Evolutionary conservation across 2,329 filamentous ascomycete genomes (phyloP), one percentile per base, ranked within the genome.

Genomic region (Sporothrix dimorphospora): DNA sequence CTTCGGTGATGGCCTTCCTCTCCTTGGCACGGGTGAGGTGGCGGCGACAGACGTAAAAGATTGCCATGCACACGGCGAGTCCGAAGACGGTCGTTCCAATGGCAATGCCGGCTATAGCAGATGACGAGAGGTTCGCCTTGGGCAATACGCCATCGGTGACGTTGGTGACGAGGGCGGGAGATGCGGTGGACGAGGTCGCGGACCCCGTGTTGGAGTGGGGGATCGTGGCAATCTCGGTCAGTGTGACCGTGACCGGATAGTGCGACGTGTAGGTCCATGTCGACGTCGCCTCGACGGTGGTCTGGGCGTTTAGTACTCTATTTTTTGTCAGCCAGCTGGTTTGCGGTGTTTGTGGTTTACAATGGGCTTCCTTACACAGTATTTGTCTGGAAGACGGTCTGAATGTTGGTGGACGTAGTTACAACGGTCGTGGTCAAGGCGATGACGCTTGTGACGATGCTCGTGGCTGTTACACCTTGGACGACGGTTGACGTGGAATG

Each of bases 81-180:
- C 68, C 73, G 11, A 47, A 69, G 24, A 59, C 53, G 34, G 75
- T 67, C 0, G 71, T 71, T 4, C 75, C 76, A 5, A 76, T 69
- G 14, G 75, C 71, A 27, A 77, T 76, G 42, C 76, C 76, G 16
- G 74, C 74, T 49, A 76, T 77, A 45, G 75, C 69, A 30, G 47
- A 59, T 1, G 47, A 27, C 2, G 75, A 72, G 12, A 77, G 73
- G 42, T 14, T 24, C 24, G 57, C 27, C 6, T 34, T 53, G 16
- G 38, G 4, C 19, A 27, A 19, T 8, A 27, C 1, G n/a, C n/a
- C 4, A 14, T 4, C 30, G n/a, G 40, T 24, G 24, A 9, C 1
- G n/a, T 47, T 65, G 34, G 57, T 53, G 47, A 70, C 40, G 55
- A 74, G 72, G 14, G 21, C 51, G 12, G 69, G 40, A 6, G 68